Base-by-base conservation (phyloP, 345 rosid genomes). In the Pistacia integerrima region DNA sequence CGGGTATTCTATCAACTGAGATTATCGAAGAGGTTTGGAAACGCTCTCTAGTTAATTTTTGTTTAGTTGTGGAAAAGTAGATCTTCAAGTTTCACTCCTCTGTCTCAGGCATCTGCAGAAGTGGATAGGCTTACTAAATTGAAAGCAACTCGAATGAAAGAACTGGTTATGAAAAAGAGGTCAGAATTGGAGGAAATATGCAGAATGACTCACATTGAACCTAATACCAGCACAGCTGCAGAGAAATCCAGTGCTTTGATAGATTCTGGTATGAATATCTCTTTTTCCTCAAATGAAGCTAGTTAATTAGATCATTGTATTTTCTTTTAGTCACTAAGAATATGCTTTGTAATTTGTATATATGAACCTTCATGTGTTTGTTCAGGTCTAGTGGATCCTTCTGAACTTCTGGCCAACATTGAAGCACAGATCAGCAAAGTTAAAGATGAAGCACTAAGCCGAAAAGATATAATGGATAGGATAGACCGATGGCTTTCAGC, bases 91-190 rank as follows among this genome's bases (percentile, higher is more conserved):
- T 82, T 74, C 69, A 25, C 67, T 51, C 52, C 46, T 44, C 41
- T 82, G 14, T 30, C 46, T 48, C 85, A 95, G 99, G 97, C 93
- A 52, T 87, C 94, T 69, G 86, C 88, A 22, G 99, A 96, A 88
- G 97, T 96, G 71, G 97, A 90, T 67, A 81, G 89, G 80, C 92
- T 93, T 11, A 82, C 83, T 54, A 92, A 90, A 76, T 74, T 93
- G 81, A 96, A 96, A 88, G 93, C 97, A 33, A 89, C 91, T 79
- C 90, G 92, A 88, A 90, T 96, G 98, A 96, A 93, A 83, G 99
- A 96, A 83, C 92, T 96, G 35, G 99, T 96, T 56, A 84, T 93
- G 92, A 96, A 91, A 88, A 90, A 81, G 81, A 90, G 97, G 81
- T 81, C 87, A 4, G 99, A 96, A 64, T 76, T 96, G 80, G 98